Conservation (phyloP, 2,329 filamentous ascomycete genomes). For the Nemania serpens region DNA sequence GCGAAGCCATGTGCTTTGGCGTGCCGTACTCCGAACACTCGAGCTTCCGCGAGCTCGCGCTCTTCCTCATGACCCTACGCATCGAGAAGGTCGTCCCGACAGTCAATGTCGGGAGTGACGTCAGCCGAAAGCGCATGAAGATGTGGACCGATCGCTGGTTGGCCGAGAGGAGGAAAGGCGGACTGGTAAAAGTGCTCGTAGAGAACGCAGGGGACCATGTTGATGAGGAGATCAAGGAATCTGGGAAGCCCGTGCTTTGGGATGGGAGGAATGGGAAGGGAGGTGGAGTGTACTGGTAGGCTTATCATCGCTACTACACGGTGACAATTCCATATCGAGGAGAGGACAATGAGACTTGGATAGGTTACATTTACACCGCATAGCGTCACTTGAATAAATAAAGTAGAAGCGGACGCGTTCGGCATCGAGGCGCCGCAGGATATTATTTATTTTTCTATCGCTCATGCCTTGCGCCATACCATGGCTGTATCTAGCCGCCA, state of each 20-base stretch:
- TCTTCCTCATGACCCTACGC: slow-evolving; percentile 86
- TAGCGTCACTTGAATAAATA: not conserved
- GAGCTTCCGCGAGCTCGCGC: slow-evolving; percentile 89
- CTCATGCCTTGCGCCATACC: not conserved
- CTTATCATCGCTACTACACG: not conserved
- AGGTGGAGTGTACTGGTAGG: slow-evolving; percentile 48
- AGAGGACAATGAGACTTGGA: not conserved
- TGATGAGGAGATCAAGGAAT: slow-evolving; percentile 40
- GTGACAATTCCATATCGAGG: not conserved
- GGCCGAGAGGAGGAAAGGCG: slow-evolving; percentile 60
- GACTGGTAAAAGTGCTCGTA: slow-evolving; percentile 53
- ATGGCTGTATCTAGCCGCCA: not conserved
- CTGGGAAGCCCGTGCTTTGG: slow-evolving; percentile 39
- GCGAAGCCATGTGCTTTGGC: slow-evolving; percentile 83
- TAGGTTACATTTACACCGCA: not conserved
- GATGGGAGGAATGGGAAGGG: slow-evolving; percentile 48
- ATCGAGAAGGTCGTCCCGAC: slow-evolving; percentile 93
- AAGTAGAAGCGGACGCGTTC: not conserved
- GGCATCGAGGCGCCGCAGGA: not conserved
- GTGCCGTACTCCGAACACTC: slow-evolving; percentile 97
- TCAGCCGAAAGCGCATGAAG: slow-evolving; percentile 64
- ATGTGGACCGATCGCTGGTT: slow-evolving; percentile 68
- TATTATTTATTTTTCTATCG: slow-evolving; percentile 2
- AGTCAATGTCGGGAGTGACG: slow-evolving; percentile 75
- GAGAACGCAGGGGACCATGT: slow-evolving; percentile 46